These are phyloP conservation scores for Pseudogymnoascus verrucosus DNA, from an alignment of 2,329 filamentous ascomycete species.

Conservation along the genomic window DNA sequence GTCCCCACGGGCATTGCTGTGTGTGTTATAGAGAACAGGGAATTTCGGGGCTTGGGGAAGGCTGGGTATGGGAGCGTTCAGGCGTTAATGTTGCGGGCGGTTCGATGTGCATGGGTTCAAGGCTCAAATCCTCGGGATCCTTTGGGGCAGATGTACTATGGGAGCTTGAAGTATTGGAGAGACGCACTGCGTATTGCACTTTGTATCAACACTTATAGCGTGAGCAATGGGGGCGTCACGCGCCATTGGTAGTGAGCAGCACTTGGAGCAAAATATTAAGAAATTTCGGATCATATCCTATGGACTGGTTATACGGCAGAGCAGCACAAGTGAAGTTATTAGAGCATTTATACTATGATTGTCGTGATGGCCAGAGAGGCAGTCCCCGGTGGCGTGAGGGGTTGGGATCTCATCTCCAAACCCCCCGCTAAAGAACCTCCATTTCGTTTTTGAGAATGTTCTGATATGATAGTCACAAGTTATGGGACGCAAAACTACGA, in stretches of 20 bases:
- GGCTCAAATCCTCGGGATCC: background rate
- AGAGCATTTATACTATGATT: background rate
- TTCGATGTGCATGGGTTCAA: background rate
- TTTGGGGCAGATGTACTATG: too few species aligned
- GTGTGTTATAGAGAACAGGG: background rate
- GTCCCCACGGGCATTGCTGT: background rate
- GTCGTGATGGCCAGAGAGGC: background rate
- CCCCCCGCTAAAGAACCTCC: too few species aligned
- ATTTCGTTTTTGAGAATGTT: too few species aligned
- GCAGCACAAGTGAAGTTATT: background rate
- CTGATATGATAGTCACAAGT: too few species aligned
- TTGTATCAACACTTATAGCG: conserved; percentile 2
- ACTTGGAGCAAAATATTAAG: background rate
- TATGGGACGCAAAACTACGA: too few species aligned
- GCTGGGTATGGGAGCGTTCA: background rate
- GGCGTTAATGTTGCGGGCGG: conserved; percentile 3
- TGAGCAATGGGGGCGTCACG: background rate
- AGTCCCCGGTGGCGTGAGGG: too few species aligned
- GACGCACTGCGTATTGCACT: background rate
- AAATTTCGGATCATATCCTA: background rate
- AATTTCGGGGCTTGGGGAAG: background rate
- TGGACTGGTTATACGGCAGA: background rate
- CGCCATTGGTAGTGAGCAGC: background rate
- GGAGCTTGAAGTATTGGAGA: background rate
- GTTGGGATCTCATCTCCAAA: too few species aligned